Evolutionary conservation across 345 rosid genomes (phyloP).

Genomic region (Schrenkiella parvula): DNA sequence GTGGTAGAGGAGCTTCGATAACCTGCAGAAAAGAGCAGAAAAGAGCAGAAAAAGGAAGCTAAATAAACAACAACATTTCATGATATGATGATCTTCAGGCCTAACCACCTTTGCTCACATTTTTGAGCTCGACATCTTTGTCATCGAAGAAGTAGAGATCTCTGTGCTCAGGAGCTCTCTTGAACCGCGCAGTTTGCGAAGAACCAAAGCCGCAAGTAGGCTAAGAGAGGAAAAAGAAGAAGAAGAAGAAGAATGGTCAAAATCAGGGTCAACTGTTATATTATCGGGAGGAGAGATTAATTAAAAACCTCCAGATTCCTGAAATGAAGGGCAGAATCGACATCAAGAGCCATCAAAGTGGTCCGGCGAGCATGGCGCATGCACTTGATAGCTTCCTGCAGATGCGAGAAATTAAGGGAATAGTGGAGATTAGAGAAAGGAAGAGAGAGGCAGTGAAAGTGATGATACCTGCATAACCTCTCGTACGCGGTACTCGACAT

Average conservation of each 20-base stretch:
- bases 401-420: background rate
- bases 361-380: constrained; percentile 86
- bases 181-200: constrained; percentile 53
- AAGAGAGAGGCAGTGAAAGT: background rate
- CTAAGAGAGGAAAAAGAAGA: constrained; percentile 31
- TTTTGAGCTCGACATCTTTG: constrained; percentile 67
- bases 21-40: constrained; percentile 42
- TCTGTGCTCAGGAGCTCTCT: constrained; percentile 66
- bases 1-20: constrained; percentile 59
- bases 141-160: constrained; percentile 75
- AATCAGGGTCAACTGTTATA: background rate
- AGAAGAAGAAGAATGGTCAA: background rate
- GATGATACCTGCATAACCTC: constrained; percentile 76
- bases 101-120: constrained; percentile 31
- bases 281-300: background rate
- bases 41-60: background rate
- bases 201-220: constrained; percentile 66
- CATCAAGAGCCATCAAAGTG: constrained; percentile 58
- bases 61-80: constrained; percentile 25
- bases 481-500: constrained; percentile 83
- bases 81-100: background rate
- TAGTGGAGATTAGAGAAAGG: background rate
- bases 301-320: constrained; percentile 65
- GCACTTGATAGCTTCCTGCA: constrained; percentile 85
- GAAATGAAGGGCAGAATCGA: constrained; percentile 68